Evolutionary conservation across 2,329 filamentous ascomycete genomes (phyloP), one percentile per base, ranked within the genome.

Genomic region (Chaetomium sp.): DNA sequence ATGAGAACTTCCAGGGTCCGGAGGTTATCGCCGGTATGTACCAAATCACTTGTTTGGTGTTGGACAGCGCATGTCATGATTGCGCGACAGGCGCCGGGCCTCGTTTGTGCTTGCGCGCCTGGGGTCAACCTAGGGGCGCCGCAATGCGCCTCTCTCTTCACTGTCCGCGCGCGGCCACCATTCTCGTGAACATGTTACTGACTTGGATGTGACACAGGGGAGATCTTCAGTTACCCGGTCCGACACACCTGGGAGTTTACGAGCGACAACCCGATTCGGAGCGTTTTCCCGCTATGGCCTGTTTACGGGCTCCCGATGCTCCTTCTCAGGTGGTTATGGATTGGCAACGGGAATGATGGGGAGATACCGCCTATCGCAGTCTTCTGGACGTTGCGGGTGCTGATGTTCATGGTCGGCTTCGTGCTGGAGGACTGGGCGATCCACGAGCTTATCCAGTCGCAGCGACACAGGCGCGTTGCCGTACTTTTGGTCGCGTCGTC

Each of bases 1-100:
- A 99, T 80, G 95, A 99, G 83, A 95, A 98, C 82, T 99, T 99
- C 74, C 95, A 99, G 80, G 95, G 95, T 42, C 95, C 95, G 19
- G 95, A 99, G 81, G 90, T 98, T 69, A 95, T 98, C 74, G 93
- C 94, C 74, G 94, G 94, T 97, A 86, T 55, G 72, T 69, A 50
- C 23, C 31, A 23, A 55, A 47, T 33, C 6, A 25, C 50, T 51
- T 49, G 19, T 49, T 53, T 27, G 2, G 12, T n/a, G 25, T 51
- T 8, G 35, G 47, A 23, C 27, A 23, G 4, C 27, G 29, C n/a
- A n/a, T 33, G n/a, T 42, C 50, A 25, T 21, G 33, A n/a, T 27
- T 12, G 51, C 42, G 38, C 38, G 50, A 9, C 49, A n/a, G 31
- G 4, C 49, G n/a, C 25, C 19, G 55, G 35, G 25, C 2, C 50